phyloP scores from a whole-genome alignment of 768 basidiomycete species.

The Lactifluus rugatus region DNA sequence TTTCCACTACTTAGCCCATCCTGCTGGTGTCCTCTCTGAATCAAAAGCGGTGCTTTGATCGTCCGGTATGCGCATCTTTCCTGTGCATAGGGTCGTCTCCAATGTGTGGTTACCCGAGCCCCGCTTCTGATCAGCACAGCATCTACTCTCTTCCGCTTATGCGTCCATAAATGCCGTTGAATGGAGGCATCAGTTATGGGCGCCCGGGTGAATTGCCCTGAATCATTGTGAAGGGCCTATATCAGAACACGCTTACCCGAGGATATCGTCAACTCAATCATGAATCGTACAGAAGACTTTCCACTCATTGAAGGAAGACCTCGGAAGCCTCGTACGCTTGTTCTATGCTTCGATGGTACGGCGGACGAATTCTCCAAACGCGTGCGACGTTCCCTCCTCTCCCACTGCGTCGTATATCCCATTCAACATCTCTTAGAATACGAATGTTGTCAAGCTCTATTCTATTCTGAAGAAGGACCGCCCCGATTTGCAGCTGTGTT shows the following conservation, averaged over 20 bases:
- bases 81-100: background rate
- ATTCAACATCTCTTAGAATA: conserved; percentile 32
- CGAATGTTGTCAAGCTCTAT: conserved; percentile 66
- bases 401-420: background rate
- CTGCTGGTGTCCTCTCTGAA: background rate
- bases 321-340: conserved; percentile 34
- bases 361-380: conserved; percentile 31
- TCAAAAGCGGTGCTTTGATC: background rate
- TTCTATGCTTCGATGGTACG: conserved; percentile 69
- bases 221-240: background rate
- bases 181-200: background rate
- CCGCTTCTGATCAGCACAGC: background rate
- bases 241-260: background rate
- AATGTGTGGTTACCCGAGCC: background rate
- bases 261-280: background rate
- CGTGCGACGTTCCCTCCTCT: background rate
- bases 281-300: background rate
- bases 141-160: background rate
- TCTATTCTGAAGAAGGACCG: conserved; percentile 51
- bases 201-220: background rate
- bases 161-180: background rate
- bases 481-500: conserved; percentile 20
- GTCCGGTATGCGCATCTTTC: background rate
- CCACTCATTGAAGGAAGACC: background rate
- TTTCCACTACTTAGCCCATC: too few species aligned